Conservation (phyloP, 2,329 filamentous ascomycete species). For the Colletotrichum incanum region DNA sequence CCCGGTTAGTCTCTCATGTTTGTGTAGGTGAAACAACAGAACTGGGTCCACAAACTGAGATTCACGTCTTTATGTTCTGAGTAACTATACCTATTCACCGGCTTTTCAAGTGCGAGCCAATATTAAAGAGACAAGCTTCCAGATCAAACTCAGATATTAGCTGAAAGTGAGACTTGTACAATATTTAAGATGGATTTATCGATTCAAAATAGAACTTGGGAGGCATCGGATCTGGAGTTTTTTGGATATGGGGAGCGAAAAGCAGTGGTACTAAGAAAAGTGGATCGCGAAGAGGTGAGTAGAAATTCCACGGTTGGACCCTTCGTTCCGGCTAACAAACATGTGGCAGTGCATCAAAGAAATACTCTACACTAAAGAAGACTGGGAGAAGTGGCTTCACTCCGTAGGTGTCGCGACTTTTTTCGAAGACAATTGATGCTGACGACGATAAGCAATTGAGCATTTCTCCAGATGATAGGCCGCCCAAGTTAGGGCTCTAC, state of each 20-base stretch:
- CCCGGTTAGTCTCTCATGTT: too few relatives aligned
- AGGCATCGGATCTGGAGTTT: neutral
- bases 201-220: neutral
- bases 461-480: neutral
- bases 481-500: neutral
- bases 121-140: neutral
- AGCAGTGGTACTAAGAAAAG: neutral
- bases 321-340: neutral
- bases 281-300: neutral
- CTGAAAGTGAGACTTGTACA: neutral
- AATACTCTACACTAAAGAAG: neutral
- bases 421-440: neutral
- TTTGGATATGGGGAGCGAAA: slow-evolving; percentile 7
- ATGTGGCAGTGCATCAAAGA: neutral
- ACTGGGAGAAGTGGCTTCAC: slow-evolving; percentile 28
- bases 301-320: too few relatives aligned
- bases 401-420: neutral
- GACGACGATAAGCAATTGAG: neutral
- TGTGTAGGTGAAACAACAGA: too few relatives aligned
- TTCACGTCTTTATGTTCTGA: too few relatives aligned
- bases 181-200: neutral
- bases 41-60: too few relatives aligned
- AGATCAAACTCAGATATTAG: neutral
- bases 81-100: too few relatives aligned
- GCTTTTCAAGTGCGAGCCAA: neutral